These are phyloP conservation scores for Udeniomyces megalosporus DNA, from an alignment of 768 basidiomycete species.

Conservation along the genomic window DNA sequence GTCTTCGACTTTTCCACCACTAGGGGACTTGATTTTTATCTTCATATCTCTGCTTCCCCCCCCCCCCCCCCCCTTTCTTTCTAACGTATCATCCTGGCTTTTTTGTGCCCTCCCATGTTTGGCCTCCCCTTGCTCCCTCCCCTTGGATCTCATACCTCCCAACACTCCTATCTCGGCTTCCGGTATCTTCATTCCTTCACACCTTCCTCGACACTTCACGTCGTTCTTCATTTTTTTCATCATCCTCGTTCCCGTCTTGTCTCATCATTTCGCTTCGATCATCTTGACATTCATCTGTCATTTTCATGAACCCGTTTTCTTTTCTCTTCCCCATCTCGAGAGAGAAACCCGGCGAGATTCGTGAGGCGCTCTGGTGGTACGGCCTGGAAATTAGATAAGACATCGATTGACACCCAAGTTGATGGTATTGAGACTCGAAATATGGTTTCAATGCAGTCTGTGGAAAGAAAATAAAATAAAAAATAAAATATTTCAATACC, in stretches of 20 bases:
- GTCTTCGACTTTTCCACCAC: slow-evolving; percentile 16
- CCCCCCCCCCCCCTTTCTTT: neutral
- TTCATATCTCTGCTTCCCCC: neutral
- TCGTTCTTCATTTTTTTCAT: too few species aligned
- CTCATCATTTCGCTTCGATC: neutral
- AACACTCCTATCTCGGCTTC: too few species aligned
- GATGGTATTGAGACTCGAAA: neutral
- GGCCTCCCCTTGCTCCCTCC: too few species aligned
- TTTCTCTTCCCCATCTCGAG: neutral
- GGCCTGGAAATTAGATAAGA: neutral
- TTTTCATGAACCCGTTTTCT: neutral
- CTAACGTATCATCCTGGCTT: too few species aligned
- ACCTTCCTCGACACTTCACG: too few species aligned
- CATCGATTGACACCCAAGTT: neutral
- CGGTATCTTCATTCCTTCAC: too few species aligned
- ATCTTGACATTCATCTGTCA: too few species aligned
- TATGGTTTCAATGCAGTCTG: neutral
- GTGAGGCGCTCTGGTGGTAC: neutral
- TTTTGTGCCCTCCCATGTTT: too few species aligned
- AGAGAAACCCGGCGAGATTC: neutral
- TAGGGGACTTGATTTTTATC: neutral
- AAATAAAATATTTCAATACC: too few species aligned
- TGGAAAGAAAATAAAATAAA: too few species aligned
- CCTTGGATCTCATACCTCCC: too few species aligned
- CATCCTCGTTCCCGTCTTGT: neutral